Percentiles rank a stretch among this genome's conserved stretches.
Evolutionary conservation across 1,284 basidiomycete genomes (phyloP).

Genomic region (Bjerkandera adusta): DNA sequence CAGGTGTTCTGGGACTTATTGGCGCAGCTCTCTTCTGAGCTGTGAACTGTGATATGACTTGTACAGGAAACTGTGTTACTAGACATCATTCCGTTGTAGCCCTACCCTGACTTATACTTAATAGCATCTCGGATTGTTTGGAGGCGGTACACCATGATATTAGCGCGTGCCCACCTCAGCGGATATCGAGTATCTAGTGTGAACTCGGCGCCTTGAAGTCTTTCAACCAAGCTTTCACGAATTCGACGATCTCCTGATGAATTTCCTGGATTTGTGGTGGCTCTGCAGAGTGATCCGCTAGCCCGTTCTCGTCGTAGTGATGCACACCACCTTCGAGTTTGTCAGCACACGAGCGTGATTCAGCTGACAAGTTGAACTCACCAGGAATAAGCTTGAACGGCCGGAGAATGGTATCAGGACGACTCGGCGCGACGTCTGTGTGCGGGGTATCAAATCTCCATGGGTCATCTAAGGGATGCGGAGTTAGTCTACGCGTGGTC

Average conservation of each 20-base stretch:
- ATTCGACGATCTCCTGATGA: constrained; percentile 79
- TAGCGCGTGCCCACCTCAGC: too few relatives aligned
- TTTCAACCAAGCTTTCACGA: constrained; percentile 82
- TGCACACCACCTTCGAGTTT: constrained; percentile 77
- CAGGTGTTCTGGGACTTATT: constrained; percentile 45
- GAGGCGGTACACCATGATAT: too few relatives aligned
- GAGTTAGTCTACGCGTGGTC: background rate
- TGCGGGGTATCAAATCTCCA: constrained; percentile 88
- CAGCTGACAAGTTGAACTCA: constrained; percentile 31
- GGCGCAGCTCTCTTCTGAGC: constrained; percentile 46
- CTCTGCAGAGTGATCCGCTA: constrained; percentile 60
- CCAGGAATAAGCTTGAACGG: constrained; percentile 85
- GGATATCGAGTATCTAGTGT: too few relatives aligned
- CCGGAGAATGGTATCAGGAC: constrained; percentile 65
- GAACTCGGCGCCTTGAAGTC: constrained; percentile 43
- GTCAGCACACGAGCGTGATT: background rate
- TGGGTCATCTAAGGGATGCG: constrained; percentile 57
- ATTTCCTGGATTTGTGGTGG: constrained; percentile 78
- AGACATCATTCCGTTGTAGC: constrained; percentile 10
- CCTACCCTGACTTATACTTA: too few relatives aligned
- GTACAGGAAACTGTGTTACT: background rate
- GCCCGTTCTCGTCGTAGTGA: constrained; percentile 86
- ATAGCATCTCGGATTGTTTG: too few relatives aligned
- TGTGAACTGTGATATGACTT: constrained; percentile 1
- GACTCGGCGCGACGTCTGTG: constrained; percentile 64